Base-by-base conservation (phyloP, 2,329 filamentous ascomycete species). In the Calonectria honghensis region DNA sequence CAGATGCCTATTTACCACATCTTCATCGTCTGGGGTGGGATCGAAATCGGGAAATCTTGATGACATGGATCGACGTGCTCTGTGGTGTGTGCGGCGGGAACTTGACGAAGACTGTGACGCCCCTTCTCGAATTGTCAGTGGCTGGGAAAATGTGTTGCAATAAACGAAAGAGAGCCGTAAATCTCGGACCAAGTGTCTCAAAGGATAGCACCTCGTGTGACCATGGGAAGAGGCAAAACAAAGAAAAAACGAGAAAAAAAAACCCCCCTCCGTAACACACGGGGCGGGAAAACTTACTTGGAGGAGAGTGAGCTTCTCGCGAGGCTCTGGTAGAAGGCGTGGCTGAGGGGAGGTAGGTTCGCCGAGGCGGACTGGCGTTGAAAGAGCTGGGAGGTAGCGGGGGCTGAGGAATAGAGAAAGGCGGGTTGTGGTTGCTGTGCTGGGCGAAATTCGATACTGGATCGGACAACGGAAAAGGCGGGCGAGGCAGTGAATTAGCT, bases 21-120 rank as follows among this genome's bases (percentile, higher is more conserved):
- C 80, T 20, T 82, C 78, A 3, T 77, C 70, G n/a, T 80, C 79
- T 29, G 78, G 72, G 11, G 54, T 59, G 16, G 72, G 45, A 24
- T 84, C 83, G 45, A 82, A 73, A 32, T 72, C 54, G 59, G 77
- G 72, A 27, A 79, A 77, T 61, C 83, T 79, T 13, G 77, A 66
- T 13, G 66, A 73, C 59, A 77, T 61, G 39, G 81, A 75, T 45
- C 83, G 81, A 59, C 83, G 81, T 48, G 73, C 74, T 74, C 83
- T 79, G 14, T 76, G 75, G 45, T 81, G 76, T 31, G 77, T 72
- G 65, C 79, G 80, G 66, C 83, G 81, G 35, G 80, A 77, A 11
- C 78, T 79, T 31, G 79, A 78, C 11, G 79, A 76, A 29, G 78
- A 65, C 24, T 79, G 79, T 35, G 78, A 75, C 14, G 76, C 76